These are phyloP conservation scores for Yarrowia sp. DNA, from an alignment of 805 yeast species.

Conservation along the genomic window DNA sequence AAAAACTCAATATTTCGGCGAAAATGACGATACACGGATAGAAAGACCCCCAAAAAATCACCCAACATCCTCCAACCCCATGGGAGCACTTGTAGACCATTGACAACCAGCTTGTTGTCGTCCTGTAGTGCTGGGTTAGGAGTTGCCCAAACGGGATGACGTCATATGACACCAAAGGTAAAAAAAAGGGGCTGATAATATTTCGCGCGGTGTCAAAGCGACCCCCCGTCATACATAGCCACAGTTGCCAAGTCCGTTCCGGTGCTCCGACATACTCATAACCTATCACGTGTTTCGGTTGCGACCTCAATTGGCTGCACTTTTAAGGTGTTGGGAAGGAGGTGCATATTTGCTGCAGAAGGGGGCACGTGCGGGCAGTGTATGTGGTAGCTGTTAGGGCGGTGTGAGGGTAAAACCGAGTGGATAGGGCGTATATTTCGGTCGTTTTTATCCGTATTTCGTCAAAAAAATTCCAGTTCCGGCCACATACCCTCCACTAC, in stretches of 20 bases:
- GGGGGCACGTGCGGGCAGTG: constrained; percentile 12
- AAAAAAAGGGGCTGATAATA: no score
- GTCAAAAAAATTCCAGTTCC: no score
- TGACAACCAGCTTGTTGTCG: no score
- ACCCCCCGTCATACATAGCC: no score
- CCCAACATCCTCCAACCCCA: no score
- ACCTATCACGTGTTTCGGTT: constrained; percentile 14
- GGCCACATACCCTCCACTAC: background rate
- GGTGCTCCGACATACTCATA: constrained; percentile 14
- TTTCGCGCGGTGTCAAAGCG: no score
- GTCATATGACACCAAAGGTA: background rate
- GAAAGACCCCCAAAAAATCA: no score
- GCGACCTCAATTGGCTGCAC: constrained; percentile 17
- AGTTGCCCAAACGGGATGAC: background rate
- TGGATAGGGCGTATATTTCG: background rate
- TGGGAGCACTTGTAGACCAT: no score
- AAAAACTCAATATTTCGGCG: background rate
- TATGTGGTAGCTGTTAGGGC: no score
- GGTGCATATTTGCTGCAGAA: constrained; percentile 4
- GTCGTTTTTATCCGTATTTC: background rate
- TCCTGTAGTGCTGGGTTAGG: no score
- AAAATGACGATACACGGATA: no score
- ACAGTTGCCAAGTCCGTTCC: no score
- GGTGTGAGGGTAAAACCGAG: background rate
- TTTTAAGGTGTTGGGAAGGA: constrained; percentile 13